Evolutionary conservation across 306 rosid genomes (phyloP), one percentile per base, ranked within the genome.

Genomic region (Medicago lupulina): DNA sequence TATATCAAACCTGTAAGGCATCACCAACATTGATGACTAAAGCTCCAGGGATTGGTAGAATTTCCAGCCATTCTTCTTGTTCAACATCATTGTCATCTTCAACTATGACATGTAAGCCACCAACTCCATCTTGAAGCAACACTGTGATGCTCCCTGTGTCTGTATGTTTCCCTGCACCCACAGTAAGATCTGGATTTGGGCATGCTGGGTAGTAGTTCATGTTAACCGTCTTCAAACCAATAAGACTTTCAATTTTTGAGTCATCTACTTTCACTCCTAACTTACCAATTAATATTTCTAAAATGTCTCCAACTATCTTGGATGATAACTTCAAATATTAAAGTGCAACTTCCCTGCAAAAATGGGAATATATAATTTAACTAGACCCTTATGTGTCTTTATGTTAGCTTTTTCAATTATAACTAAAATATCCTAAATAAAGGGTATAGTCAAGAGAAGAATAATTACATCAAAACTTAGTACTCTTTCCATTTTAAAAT

Each of bases 181-280:
- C 88, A 2, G 96, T 87, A 11, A 91, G 92, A 18, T 91, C 92
- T 13, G 96, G 96, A 64, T 84, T 76, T n/a, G 91, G 96, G 69
- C 96, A 91, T 44, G 80, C 15, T 17, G 96, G 92, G 49, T 89
- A 91, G 76, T 50, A 89, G 72, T 88, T 89, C 93, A 91, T 82
- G 85, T 85, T 85, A 28, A 87, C 88, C 86, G 71, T 80, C 60
- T 59, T 85, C 13, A 64, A 16, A 1, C 82, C 89, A 43, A 82
- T 4, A 17, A 88, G 67, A 1, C 57, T 44, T n/a, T 91, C 88
- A 1, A 87, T 72, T 81, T 75, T 80, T 38, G 87, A 76, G 11
- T 85, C 88, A 8, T 80, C 87, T 7, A 76, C 6, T 18, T 72
- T n/a, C 6, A 64, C 86, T 41, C 87, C 93, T 2, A 90, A 81